Percentiles rank a stretch among this genome's conserved stretches.
phyloP scores from a whole-genome alignment of 768 basidiomycete species.

The Mycena pura region DNA sequence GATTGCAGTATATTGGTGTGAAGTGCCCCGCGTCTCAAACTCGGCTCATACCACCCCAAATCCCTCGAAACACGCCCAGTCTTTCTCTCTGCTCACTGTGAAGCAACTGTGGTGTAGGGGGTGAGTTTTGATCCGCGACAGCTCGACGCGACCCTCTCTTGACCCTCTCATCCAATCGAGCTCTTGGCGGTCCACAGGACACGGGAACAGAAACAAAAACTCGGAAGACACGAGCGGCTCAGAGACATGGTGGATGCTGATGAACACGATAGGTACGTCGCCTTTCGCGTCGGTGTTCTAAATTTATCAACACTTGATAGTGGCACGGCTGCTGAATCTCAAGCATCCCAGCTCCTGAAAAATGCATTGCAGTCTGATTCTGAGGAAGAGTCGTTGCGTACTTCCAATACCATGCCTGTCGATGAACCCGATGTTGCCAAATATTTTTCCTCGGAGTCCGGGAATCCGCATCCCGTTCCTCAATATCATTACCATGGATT shows the following conservation, averaged over 20 bases:
- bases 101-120: too few species aligned
- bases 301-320: constrained; percentile 36
- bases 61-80: neutral
- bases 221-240: neutral
- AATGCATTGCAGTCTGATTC: constrained; percentile 46
- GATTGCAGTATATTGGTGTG: too few species aligned
- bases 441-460: constrained; percentile 51
- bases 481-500: constrained; percentile 67
- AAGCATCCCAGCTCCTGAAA: constrained; percentile 60
- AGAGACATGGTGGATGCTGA: constrained; percentile 15
- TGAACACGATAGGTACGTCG: constrained; percentile 9
- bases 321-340: constrained; percentile 52
- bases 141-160: neutral
- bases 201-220: neutral
- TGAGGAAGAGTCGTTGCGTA: constrained; percentile 22
- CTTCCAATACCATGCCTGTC: constrained; percentile 16
- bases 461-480: constrained; percentile 40
- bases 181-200: neutral
- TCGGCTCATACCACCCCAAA: neutral
- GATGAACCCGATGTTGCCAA: constrained; percentile 35
- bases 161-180: neutral
- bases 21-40: neutral
- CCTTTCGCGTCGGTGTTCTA: neutral
- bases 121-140: neutral
- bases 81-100: too few species aligned